Evolutionary conservation across 225 moss, liverwort and hornwort species (phyloP), one percentile per base, ranked within the genome.

Genomic region (Neckera pumila): DNA sequence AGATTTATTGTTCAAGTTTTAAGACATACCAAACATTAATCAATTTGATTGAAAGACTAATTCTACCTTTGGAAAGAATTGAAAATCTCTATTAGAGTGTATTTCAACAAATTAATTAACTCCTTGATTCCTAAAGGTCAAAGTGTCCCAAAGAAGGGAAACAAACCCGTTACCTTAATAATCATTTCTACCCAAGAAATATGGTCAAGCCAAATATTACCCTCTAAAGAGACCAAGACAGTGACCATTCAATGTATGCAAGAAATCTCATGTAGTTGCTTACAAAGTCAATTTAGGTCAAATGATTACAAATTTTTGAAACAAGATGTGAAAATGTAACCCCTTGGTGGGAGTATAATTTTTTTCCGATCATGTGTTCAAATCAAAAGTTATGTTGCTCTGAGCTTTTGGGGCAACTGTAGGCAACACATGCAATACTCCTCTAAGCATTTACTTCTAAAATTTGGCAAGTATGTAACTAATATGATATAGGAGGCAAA

Each of bases 211-310:
- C 34, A 40, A 40, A 70, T 25, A 23, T 70, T 40, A 38, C 40
- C 14, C 14, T 4, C 25, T 40, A 71, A 71, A 71, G 14, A 3
- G 1, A 19, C n/a, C 20, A n/a, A n/a, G n/a, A n/a, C n/a, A n/a
- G 3, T 4, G 4, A 66, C n/a, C 66, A n/a, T 66, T n/a, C 9
- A n/a, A 66, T 12, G 6, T 12, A 66, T n/a, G 36, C 12, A n/a
- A n/a, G 11, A 66, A n/a, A 66, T 21, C 4, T 66, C 1, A 0
- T 0, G 2, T 66, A 36, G 20, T 66, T 20, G 11, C 3, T 4
- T 1, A 36, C 6, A 6, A 36, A 36, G 6, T 20, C 36, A 36
- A 36, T 66, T 66, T 66, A 0, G 66, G 12, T n/a, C 6, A 1
- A 66, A 21, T n/a, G 12, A 5, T 66, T 3, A 36, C 3, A 6